These are phyloP conservation scores for Erythrophleum ivorense DNA, from an alignment of 331 rosid species.

Conservation along the genomic window DNA sequence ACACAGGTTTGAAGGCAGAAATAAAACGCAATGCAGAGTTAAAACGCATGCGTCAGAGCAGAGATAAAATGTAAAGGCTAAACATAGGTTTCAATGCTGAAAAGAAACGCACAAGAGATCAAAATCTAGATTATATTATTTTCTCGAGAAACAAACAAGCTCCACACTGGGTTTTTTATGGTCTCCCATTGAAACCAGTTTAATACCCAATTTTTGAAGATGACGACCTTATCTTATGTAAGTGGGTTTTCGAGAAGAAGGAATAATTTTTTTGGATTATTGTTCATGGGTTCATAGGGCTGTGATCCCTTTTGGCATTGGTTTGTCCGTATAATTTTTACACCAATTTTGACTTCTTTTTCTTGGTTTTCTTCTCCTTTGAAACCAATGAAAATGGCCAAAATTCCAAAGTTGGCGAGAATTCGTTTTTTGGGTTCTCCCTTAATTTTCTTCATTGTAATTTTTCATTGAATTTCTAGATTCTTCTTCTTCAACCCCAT, in stretches of 20 bases:
- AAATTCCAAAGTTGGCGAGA: constrained; percentile 69
- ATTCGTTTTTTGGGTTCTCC: neutral
- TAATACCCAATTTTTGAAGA: neutral
- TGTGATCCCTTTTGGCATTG: neutral
- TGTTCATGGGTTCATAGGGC: neutral
- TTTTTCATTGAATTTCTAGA: constrained; percentile 41
- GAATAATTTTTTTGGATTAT: neutral
- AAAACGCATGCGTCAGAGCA: too few relatives aligned
- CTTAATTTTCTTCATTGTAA: neutral
- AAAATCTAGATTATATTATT: neutral
- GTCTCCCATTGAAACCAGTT: neutral
- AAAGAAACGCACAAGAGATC: too few relatives aligned
- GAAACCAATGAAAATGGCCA: constrained; percentile 61
- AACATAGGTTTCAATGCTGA: too few relatives aligned
- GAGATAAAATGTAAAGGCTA: too few relatives aligned
- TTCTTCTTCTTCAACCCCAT: neutral
- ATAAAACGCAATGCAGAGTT: too few relatives aligned
- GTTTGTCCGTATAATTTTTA: neutral
- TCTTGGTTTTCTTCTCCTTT: constrained; percentile 6
- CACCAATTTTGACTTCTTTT: neutral
- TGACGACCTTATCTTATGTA: constrained; percentile 9
- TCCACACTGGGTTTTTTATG: neutral
- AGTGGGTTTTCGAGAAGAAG: constrained; percentile 17
- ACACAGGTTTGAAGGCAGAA: too few relatives aligned
- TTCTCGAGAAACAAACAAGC: neutral